These are phyloP conservation scores for Ceratobasidium sp. DNA, from an alignment of 1,284 basidiomycete genomes.

Conservation along the genomic window DNA sequence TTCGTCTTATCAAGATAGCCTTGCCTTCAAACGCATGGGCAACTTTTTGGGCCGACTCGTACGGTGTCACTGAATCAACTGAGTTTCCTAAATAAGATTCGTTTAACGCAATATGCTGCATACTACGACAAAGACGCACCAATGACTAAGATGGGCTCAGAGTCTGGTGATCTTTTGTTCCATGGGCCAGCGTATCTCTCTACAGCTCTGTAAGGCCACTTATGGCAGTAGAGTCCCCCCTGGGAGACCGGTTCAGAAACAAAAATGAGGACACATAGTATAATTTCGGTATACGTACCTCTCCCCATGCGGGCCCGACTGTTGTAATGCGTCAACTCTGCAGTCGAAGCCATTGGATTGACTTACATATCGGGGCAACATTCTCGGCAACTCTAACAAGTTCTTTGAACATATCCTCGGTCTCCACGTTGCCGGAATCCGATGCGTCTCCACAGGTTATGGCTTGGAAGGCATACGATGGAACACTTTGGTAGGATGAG, in stretches of 20 bases:
- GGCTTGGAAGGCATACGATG: neutral
- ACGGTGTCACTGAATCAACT: constrained; percentile 29
- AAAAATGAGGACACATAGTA: no score
- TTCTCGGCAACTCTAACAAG: neutral
- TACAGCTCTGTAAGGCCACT: neutral
- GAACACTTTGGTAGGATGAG: no score
- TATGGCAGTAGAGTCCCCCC: neutral
- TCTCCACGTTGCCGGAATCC: constrained; percentile 13
- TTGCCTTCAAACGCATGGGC: neutral
- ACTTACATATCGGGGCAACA: constrained; percentile 21
- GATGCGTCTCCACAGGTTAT: constrained; percentile 37
- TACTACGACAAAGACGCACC: neutral
- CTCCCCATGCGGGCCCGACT: neutral
- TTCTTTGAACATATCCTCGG: constrained; percentile 19
- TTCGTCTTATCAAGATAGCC: constrained; percentile 16
- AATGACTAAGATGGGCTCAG: constrained; percentile 19
- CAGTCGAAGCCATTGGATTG: neutral
- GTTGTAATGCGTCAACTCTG: neutral
- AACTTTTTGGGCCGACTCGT: constrained; percentile 7
- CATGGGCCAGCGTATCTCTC: neutral
- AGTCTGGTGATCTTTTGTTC: neutral
- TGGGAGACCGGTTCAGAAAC: neutral
- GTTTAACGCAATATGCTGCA: neutral
- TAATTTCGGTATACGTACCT: no score
- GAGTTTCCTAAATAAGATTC: neutral